Evolutionary conservation across 129 eudicot species (phyloP), one percentile per base, ranked within the genome.

Genomic region (Pseudognaphalium luteoalbum): DNA sequence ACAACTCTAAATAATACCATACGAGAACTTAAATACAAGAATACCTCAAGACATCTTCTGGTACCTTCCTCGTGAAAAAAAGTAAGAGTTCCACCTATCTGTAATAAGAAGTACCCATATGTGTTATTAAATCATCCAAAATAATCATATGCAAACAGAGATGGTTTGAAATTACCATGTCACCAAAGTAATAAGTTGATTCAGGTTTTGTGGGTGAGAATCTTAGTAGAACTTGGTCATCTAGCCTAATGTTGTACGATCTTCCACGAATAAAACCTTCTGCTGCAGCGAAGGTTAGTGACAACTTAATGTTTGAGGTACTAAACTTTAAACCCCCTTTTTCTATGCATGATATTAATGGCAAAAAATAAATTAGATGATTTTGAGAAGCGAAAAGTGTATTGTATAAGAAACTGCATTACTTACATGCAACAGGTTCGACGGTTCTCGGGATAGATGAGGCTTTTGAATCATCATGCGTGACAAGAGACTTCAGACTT

Each of bases 31-130:
- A 25, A 22, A 68, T 57, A 74, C 21, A 21, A 41, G 30, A 34
- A 16, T 84, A 94, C 99, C 97, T 94, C 99, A 72, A 94, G 94
- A 88, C 99, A 94, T 85, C 96, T 94, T 78, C 99, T 86, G 68
- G 94, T 62, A 76, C 90, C 92, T 81, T 89, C 96, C 76, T 88
- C 96, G 21, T 91, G 97, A 56, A 94, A 94, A 86, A 94, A 94
- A 29, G 99, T 94, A 76, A 94, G 96, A 66, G 97, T 91, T 66
- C 99, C 99, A 20, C 99, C 99, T 63, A 94, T 91, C 99, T 94
- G 91, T 71, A 52, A 72, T 52, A 76, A 68, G 68, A 74, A 34
- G 60, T 25, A 63, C 79, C 33, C 77, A 70, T 32, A 60, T 8
- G 17, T 19, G 47, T 61, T 7, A 78, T 50, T 10, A 44, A 6